Conservation (phyloP, 2,329 filamentous ascomycete genomes). For the Aspergillus brunneoviolaceus region DNA sequence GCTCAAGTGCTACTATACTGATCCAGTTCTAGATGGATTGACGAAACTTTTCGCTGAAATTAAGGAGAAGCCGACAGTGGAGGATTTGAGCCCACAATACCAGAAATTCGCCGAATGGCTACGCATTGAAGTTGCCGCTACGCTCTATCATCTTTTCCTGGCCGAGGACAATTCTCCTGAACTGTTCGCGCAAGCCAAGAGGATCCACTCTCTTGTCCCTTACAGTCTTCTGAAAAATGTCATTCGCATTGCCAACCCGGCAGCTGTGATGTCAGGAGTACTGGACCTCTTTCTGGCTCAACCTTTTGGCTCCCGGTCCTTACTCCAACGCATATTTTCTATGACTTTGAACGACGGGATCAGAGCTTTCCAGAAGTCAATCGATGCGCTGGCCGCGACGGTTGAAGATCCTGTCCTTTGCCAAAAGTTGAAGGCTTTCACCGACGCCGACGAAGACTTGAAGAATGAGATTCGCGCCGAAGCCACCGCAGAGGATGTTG, state of each 20-base stretch:
- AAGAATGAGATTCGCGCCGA: constrained; percentile 75
- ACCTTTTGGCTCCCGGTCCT: constrained; percentile 83
- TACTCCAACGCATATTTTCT: constrained; percentile 93
- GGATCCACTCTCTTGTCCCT: constrained; percentile 91
- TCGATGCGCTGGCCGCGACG: constrained; percentile 73
- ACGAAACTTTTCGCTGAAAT: constrained; percentile 93
- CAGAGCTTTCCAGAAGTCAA: constrained; percentile 77
- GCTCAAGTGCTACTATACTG: constrained; percentile 20
- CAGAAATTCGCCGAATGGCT: constrained; percentile 98
- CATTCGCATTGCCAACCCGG: constrained; percentile 92
- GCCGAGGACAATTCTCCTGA: constrained; percentile 98
- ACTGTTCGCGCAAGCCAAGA: constrained; percentile 87
- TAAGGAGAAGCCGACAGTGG: constrained; percentile 81
- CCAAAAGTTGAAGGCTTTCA: constrained; percentile 78
- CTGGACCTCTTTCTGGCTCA: constrained; percentile 95
- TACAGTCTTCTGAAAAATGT: constrained; percentile 95
- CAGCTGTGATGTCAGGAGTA: constrained; percentile 93
- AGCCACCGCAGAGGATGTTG: constrained; percentile 70
- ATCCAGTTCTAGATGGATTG: constrained; percentile 64
- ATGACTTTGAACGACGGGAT: constrained; percentile 91
- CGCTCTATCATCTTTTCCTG: constrained; percentile 93
- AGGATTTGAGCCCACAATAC: constrained; percentile 89
- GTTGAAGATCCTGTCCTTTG: constrained; percentile 79
- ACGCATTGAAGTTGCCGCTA: constrained; percentile 93
- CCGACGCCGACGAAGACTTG: constrained; percentile 69